A percentile compares a stretch with the other conserved stretches of the same genome.
Conservation (phyloP, 164 flowering plant species). For the Chimonanthus praecox region DNA sequence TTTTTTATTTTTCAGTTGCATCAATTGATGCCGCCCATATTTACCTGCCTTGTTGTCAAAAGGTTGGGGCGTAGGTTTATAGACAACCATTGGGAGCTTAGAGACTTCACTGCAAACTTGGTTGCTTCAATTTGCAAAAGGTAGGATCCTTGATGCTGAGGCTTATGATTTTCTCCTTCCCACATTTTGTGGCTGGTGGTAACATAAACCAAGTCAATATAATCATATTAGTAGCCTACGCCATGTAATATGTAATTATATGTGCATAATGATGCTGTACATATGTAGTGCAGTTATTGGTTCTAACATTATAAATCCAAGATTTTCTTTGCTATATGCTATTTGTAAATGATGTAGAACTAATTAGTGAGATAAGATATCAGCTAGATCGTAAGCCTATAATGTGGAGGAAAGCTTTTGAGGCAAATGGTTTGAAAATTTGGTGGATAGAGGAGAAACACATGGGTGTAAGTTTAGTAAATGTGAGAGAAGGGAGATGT, state of each 20-base stretch:
- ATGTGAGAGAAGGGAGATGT: too few species aligned
- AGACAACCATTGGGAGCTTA: slow-evolving; percentile 94
- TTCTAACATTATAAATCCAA: background rate
- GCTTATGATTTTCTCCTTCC: slow-evolving; percentile 3
- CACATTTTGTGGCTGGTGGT: slow-evolving; percentile 7
- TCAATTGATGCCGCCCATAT: slow-evolving; percentile 90
- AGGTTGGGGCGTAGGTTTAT: slow-evolving; percentile 68
- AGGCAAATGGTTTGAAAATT: too few species aligned
- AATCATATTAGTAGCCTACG: background rate
- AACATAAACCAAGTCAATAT: background rate
- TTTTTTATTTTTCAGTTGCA: slow-evolving; percentile 55
- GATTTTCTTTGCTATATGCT: too few species aligned
- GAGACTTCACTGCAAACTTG: slow-evolving; percentile 75
- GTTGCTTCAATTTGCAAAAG: slow-evolving; percentile 88
- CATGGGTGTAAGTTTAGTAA: too few species aligned
- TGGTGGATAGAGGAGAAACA: too few species aligned
- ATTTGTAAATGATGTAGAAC: too few species aligned
- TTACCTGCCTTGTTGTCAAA: slow-evolving; percentile 93
- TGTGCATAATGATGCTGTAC: background rate
- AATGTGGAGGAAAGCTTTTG: too few species aligned
- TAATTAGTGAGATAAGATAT: too few species aligned
- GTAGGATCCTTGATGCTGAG: slow-evolving; percentile 24
- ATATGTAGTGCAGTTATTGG: background rate
- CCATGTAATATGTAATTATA: background rate
- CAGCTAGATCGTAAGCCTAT: too few species aligned